These are phyloP conservation scores for Golubevia pallescens DNA, from an alignment of 1,284 basidiomycete genomes.

Conservation along the genomic window DNA sequence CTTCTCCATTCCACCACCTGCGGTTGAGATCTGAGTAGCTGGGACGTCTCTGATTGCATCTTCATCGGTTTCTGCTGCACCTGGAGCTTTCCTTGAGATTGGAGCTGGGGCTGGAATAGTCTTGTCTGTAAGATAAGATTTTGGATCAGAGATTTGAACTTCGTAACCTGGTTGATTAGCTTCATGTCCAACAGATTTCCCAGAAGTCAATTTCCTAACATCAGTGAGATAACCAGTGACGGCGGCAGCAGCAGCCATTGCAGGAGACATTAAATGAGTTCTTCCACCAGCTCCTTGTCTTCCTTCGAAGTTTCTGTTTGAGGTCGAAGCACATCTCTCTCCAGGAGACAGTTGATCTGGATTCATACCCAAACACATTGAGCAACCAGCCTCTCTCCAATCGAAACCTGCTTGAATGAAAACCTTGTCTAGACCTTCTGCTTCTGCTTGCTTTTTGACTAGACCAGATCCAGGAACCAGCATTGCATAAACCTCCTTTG, in stretches of 20 bases:
- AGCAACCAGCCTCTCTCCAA: constrained; percentile 62
- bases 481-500: constrained; percentile 53
- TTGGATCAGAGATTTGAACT: constrained; percentile 44
- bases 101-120: constrained; percentile 25
- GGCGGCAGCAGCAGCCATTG: constrained; percentile 60
- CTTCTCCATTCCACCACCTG: constrained; percentile 44
- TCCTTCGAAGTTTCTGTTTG: constrained; percentile 64
- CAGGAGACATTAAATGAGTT: constrained; percentile 59
- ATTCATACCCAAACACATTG: constrained; percentile 64
- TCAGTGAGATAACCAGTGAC: constrained; percentile 60
- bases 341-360: constrained; percentile 60
- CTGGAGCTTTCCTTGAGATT: not conserved
- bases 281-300: constrained; percentile 58
- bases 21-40: constrained; percentile 7
- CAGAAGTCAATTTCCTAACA: constrained; percentile 47
- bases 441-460: constrained; percentile 63
- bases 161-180: constrained; percentile 38
- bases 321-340: constrained; percentile 63
- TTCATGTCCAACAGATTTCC: constrained; percentile 30
- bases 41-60: constrained; percentile 39
- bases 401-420: constrained; percentile 62
- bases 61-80: constrained; percentile 29
- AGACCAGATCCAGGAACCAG: constrained; percentile 61
- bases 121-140: constrained; percentile 40
- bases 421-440: constrained; percentile 62